Percentiles rank a stretch among this genome's conserved stretches.
Conservation (phyloP, 129 eudicot genomes). For the Chrysanthemum seticuspe region DNA sequence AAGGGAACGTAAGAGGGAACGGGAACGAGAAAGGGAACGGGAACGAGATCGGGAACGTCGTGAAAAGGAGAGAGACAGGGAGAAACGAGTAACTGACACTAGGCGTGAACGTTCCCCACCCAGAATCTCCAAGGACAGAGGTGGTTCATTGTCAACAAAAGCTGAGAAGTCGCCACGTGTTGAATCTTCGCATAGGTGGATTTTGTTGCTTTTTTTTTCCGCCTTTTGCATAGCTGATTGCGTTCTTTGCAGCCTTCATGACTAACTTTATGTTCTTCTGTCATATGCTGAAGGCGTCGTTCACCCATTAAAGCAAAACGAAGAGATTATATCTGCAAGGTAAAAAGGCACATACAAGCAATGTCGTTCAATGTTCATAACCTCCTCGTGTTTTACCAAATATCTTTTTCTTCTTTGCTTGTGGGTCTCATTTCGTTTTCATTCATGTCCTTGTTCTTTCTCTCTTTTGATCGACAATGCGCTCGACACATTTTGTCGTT, state of each 20-base stretch:
- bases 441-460: constrained; percentile 10
- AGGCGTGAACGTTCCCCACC: constrained; percentile 76
- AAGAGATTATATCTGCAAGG: constrained; percentile 99
- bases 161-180: constrained; percentile 67
- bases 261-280: constrained; percentile 86
- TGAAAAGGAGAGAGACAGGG: constrained; percentile 59
- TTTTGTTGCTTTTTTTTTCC: constrained; percentile 47
- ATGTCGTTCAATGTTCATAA: constrained; percentile 21
- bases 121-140: constrained; percentile 70
- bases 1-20: constrained; percentile 56
- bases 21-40: constrained; percentile 56
- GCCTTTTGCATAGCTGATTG: constrained; percentile 53
- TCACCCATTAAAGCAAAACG: constrained; percentile 92
- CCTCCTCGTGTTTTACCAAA: constrained; percentile 1
- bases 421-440: constrained; percentile 4
- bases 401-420: constrained; percentile 9
- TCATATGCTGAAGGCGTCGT: constrained; percentile 94
- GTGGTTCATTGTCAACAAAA: constrained; percentile 50
- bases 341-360: constrained; percentile 56
- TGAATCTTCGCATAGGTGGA: constrained; percentile 87
- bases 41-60: constrained; percentile 49
- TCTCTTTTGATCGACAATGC: constrained; percentile 18
- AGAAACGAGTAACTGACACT: constrained; percentile 51
- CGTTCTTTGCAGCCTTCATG: constrained; percentile 56
- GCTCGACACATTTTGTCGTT: constrained; percentile 26